These are phyloP conservation scores for Phytophthora lateralis DNA, from an alignment of 352 stramenopile genomes.

Conservation along the genomic window DNA sequence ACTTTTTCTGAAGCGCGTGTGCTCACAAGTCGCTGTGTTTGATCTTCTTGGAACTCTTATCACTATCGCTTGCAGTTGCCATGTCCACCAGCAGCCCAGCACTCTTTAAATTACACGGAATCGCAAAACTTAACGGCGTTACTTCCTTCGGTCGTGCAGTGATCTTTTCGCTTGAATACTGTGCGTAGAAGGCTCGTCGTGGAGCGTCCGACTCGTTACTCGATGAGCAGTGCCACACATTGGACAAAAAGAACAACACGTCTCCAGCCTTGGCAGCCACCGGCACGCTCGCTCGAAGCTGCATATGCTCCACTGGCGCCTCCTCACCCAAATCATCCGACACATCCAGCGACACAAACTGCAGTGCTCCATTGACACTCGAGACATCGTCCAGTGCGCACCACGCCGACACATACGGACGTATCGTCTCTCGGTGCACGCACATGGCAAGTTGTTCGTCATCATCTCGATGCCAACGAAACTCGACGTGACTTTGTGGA, in stretches of 20 bases:
- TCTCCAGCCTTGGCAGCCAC: conserved; percentile 43
- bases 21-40: conserved; percentile 3
- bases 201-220: conserved; percentile 48
- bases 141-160: conserved; percentile 42
- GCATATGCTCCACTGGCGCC: conserved; percentile 1
- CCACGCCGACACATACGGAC: conserved; percentile 70
- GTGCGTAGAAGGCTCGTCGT: conserved; percentile 73
- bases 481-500: conserved; percentile 54
- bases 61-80: background rate
- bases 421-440: conserved; percentile 52
- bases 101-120: conserved; percentile 43
- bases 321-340: background rate
- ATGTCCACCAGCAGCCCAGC: too few relatives aligned
- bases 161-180: conserved; percentile 64
- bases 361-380: conserved; percentile 53
- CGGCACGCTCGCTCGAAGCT: conserved; percentile 32
- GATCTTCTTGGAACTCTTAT: conserved; percentile 2
- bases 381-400: conserved; percentile 69
- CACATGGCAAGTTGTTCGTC: conserved; percentile 81
- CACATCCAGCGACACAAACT: conserved; percentile 51
- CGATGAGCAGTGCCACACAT: conserved; percentile 77
- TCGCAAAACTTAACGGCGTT: conserved; percentile 69
- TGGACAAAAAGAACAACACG: conserved; percentile 70
- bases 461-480: conserved; percentile 79
- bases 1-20: background rate